These are phyloP conservation scores for Aspergillus egyptiacus DNA, from an alignment of 495 filamentous ascomycete genomes.

Conservation along the genomic window DNA sequence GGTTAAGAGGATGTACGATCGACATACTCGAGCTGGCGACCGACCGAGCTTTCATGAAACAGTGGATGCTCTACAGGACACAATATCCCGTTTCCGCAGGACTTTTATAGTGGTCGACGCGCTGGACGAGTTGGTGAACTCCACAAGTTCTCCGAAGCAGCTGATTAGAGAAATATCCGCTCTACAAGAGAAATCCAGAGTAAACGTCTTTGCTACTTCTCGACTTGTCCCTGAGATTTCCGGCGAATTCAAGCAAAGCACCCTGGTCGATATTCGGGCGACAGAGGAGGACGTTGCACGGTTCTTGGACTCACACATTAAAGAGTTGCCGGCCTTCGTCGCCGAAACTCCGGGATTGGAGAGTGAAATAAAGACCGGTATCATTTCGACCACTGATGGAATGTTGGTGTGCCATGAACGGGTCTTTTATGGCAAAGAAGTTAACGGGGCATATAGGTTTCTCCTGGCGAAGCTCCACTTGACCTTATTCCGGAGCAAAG, in stretches of 20 bases:
- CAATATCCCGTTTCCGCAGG: constrained; percentile 17
- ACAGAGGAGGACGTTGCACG: constrained; percentile 26
- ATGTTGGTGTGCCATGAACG: constrained; percentile 14
- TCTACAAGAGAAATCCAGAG: constrained; percentile 19
- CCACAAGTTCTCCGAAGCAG: constrained; percentile 20
- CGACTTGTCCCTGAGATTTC: constrained; percentile 24
- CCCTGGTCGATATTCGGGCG: constrained; percentile 25
- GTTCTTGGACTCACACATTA: constrained; percentile 29
- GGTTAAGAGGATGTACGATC: constrained; percentile 3
- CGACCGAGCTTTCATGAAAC: constrained; percentile 22
- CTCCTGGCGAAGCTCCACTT: constrained; percentile 36
- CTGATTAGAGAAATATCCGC: constrained; percentile 26
- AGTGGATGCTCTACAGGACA: constrained; percentile 14
- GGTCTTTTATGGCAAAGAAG: neutral
- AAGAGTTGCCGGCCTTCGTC: constrained; percentile 21
- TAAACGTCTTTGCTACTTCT: constrained; percentile 29
- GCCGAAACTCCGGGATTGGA: constrained; percentile 14
- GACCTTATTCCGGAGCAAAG: constrained; percentile 29
- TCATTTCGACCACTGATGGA: constrained; percentile 22
- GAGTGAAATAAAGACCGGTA: constrained; percentile 17
- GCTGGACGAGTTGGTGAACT: constrained; percentile 34
- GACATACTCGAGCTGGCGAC: constrained; percentile 2
- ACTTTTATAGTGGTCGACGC: constrained; percentile 43
- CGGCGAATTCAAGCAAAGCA: constrained; percentile 19
- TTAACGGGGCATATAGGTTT: constrained; percentile 25